Evolutionary conservation across 1,284 basidiomycete species (phyloP).

Genomic region (Cryptococcus jaspeensis): DNA sequence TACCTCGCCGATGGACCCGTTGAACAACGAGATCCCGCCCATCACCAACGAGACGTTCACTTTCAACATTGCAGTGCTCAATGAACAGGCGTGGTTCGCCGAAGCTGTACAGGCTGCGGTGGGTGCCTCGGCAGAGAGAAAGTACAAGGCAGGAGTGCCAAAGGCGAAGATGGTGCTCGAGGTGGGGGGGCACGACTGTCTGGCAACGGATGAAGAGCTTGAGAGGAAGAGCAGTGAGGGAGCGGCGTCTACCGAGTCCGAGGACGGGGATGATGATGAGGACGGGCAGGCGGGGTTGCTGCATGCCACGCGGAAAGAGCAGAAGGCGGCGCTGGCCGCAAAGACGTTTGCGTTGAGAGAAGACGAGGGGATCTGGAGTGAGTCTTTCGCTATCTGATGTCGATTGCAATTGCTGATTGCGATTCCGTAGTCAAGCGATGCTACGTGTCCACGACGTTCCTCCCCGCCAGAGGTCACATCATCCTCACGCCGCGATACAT

Average conservation of each 20-base stretch:
- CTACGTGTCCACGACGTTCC: constrained; percentile 35
- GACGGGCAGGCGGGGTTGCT: constrained; percentile 10
- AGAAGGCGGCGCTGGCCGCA: constrained; percentile 38
- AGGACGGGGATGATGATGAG: constrained; percentile 21
- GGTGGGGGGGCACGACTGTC: constrained; percentile 39
- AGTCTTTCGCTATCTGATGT: constrained; percentile 9
- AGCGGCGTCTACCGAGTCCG: constrained; percentile 7
- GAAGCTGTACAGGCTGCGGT: constrained; percentile 31
- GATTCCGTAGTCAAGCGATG: constrained; percentile 44
- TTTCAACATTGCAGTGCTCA: constrained; percentile 46
- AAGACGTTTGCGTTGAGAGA: constrained; percentile 47
- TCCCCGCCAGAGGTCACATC: constrained; percentile 49
- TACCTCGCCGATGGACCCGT: neutral
- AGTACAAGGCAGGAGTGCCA: constrained; percentile 26
- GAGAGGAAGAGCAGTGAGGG: constrained; percentile 9
- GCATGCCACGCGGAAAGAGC: constrained; percentile 31
- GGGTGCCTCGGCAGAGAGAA: constrained; percentile 18
- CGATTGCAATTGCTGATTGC: neutral
- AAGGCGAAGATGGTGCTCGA: constrained; percentile 36
- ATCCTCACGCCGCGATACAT: constrained; percentile 45
- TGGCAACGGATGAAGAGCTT: constrained; percentile 40
- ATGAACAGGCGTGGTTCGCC: constrained; percentile 44
- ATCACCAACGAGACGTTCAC: constrained; percentile 17
- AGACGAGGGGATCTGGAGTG: constrained; percentile 48
- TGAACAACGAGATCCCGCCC: neutral